Percentiles rank a stretch among this genome's conserved stretches.
These are phyloP conservation scores for Aschersonia sp. DNA, from an alignment of 2,329 filamentous ascomycete genomes.

Conservation along the genomic window DNA sequence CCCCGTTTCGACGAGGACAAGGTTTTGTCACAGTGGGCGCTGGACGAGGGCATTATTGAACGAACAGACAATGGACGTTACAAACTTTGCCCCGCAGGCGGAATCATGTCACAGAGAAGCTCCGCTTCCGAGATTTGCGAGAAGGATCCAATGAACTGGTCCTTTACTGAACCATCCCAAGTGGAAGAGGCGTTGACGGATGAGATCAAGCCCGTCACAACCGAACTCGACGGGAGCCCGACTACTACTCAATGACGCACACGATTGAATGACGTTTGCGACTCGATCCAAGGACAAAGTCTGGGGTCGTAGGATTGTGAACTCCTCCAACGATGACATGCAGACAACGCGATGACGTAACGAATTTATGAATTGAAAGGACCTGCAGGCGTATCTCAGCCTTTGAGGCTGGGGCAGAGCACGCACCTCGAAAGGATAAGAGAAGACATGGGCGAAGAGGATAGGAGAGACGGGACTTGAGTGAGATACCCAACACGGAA, in stretches of 20 bases:
- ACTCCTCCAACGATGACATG: too few relatives aligned
- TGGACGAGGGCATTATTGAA: conserved; percentile 50
- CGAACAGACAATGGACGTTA: conserved; percentile 40
- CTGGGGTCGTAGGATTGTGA: too few relatives aligned
- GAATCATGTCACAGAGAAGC: conserved; percentile 7
- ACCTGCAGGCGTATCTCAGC: too few relatives aligned
- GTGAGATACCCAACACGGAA: too few relatives aligned
- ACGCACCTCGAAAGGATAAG: too few relatives aligned
- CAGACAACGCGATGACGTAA: too few relatives aligned
- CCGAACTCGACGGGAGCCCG: conserved; percentile 8
- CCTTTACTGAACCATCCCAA: conserved; percentile 6
- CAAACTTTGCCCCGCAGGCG: conserved; percentile 25
- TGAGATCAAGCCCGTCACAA: conserved; percentile 10
- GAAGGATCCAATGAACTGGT: conserved; percentile 12
- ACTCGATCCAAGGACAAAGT: too few relatives aligned
- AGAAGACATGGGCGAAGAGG: too few relatives aligned
- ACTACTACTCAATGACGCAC: not conserved
- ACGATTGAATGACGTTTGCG: too few relatives aligned
- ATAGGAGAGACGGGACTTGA: too few relatives aligned
- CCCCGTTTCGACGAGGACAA: conserved; percentile 40
- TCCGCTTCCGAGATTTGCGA: conserved; percentile 6
- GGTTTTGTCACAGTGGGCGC: conserved; percentile 45
- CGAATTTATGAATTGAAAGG: too few relatives aligned
- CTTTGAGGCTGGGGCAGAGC: too few relatives aligned
- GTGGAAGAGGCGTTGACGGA: conserved; percentile 9